Evolutionary conservation across 495 filamentous ascomycete genomes (phyloP).

Genomic region (Penicillium paxilli): DNA sequence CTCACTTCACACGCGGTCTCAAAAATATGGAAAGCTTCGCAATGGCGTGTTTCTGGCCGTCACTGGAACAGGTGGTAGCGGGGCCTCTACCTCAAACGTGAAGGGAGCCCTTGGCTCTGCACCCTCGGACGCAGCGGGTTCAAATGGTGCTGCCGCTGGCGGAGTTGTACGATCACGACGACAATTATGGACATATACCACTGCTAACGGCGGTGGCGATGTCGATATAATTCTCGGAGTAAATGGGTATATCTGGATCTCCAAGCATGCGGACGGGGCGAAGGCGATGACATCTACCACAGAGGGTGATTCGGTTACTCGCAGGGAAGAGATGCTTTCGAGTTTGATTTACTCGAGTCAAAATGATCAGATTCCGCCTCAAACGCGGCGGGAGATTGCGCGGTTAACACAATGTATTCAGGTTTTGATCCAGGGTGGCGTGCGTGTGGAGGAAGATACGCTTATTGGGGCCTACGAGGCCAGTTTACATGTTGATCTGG

Average conservation of each 20-base stretch:
- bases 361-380: conserved; percentile 75
- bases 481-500: conserved; percentile 68
- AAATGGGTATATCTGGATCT: conserved; percentile 95
- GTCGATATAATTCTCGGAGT: conserved; percentile 90
- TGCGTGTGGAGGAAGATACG: conserved; percentile 89
- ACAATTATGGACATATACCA: conserved; percentile 82
- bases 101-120: conserved; percentile 33
- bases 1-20: conserved; percentile 79
- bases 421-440: conserved; percentile 75
- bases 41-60: conserved; percentile 89
- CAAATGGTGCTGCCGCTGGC: conserved; percentile 31
- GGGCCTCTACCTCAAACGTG: conserved; percentile 33
- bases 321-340: conserved; percentile 77
- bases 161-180: conserved; percentile 78
- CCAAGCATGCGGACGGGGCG: conserved; percentile 65
- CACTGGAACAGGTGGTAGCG: conserved; percentile 74
- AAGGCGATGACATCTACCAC: conserved; percentile 46
- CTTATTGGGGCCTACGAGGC: conserved; percentile 80
- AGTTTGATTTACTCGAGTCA: conserved; percentile 84
- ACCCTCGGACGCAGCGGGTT: conserved; percentile 20
- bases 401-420: conserved; percentile 76
- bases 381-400: conserved; percentile 84
- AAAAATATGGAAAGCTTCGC: conserved; percentile 92
- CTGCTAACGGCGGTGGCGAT: conserved; percentile 66
- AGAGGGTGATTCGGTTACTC: conserved; percentile 65